Conservation (phyloP, 345 rosid species). For the Rhodamnia rubescens region DNA sequence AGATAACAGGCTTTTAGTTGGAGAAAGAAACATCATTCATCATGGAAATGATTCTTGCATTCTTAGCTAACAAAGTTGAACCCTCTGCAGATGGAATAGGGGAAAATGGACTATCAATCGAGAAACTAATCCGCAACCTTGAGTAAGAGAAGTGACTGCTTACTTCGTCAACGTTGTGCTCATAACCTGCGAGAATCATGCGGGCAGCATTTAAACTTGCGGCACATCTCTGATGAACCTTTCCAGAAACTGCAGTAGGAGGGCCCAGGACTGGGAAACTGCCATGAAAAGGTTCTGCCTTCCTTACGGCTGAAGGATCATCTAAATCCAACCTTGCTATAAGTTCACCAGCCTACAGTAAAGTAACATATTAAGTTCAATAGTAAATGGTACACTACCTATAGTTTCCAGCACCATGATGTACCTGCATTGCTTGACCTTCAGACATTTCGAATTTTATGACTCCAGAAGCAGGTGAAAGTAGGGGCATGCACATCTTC, state of each 20-base stretch:
- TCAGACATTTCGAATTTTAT: conserved; percentile 79
- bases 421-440: conserved; percentile 99
- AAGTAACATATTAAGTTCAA: conserved; percentile 5
- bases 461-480: conserved; percentile 94
- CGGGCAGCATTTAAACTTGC: conserved; percentile 88
- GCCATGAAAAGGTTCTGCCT: conserved; percentile 94
- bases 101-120: background rate
- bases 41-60: background rate
- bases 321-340: conserved; percentile 93
- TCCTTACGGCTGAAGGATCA: conserved; percentile 98
- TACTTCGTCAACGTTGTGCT: conserved; percentile 87
- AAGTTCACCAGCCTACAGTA: conserved; percentile 90
- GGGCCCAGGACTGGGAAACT: conserved; percentile 82
- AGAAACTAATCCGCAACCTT: background rate
- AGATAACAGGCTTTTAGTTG: conserved; percentile 5
- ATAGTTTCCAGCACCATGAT: background rate
- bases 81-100: background rate
- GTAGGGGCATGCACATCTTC: conserved; percentile 99
- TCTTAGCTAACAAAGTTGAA: background rate
- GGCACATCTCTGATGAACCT: conserved; percentile 98
- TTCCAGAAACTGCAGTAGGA: conserved; percentile 91
- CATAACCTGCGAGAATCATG: conserved; percentile 98
- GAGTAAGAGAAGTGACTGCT: conserved; percentile 3
- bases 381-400: background rate
- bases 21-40: background rate